Evolutionary conservation across 345 rosid species (phyloP).

Genomic region (Theobroma cacao): DNA sequence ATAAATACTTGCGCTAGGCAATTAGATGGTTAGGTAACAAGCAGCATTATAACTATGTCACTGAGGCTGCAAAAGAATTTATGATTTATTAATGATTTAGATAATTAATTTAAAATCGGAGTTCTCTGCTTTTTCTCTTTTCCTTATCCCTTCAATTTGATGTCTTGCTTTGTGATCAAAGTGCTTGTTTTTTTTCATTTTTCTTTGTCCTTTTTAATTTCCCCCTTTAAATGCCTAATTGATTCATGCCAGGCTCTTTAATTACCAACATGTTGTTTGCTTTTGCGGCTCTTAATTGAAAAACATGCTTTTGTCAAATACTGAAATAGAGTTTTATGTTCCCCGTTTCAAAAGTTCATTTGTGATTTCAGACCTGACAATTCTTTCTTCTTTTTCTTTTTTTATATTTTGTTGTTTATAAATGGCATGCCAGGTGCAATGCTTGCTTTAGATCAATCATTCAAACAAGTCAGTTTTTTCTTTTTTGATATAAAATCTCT

Average conservation of each 20-base stretch:
- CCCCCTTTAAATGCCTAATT: background rate
- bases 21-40: background rate
- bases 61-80: background rate
- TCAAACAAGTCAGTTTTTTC: too few species aligned
- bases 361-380: background rate
- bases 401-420: background rate
- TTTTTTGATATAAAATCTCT: too few species aligned
- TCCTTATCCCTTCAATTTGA: background rate
- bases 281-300: constrained; percentile 1
- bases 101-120: background rate
- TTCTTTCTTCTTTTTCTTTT: background rate
- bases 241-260: background rate
- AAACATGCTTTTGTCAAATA: constrained; percentile 1
- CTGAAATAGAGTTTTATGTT: background rate
- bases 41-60: background rate
- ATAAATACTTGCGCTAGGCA: background rate
- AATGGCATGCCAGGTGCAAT: background rate
- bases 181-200: background rate
- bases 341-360: constrained; percentile 11
- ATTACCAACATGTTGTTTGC: background rate
- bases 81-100: background rate
- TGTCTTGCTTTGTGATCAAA: background rate
- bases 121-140: background rate
- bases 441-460: too few species aligned
- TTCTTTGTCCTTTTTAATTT: background rate